Evolutionary conservation across 75 land plant genomes (phyloP).

Genomic region (Isoetes taiwanensis): DNA sequence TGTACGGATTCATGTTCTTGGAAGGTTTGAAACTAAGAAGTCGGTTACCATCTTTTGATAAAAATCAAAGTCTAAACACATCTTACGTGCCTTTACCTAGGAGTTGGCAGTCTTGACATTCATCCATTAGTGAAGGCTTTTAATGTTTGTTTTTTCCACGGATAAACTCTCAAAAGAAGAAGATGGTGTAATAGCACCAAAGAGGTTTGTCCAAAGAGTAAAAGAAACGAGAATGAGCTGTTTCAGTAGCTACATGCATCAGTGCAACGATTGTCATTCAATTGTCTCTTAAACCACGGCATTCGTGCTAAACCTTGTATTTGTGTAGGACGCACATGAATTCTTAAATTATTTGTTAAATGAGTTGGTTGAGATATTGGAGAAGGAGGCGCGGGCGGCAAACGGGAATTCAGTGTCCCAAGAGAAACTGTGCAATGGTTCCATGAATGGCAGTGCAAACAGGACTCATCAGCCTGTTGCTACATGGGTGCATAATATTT

Average conservation of each 20-base stretch:
- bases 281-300: too few species aligned
- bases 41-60: too few species aligned
- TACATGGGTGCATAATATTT: constrained; percentile 94
- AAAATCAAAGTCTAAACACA: too few species aligned
- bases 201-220: constrained; percentile 88
- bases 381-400: constrained; percentile 63
- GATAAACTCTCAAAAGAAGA: constrained; percentile 96
- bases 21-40: too few species aligned
- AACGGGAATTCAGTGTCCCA: constrained; percentile 27
- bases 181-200: constrained; percentile 96
- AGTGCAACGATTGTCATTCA: too few species aligned
- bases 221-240: constrained; percentile 90
- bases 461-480: constrained; percentile 45
- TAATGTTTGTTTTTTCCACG: constrained; percentile 16
- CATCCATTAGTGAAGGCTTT: neutral
- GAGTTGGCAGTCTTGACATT: too few species aligned
- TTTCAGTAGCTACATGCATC: constrained; percentile 97
- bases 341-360: constrained; percentile 87
- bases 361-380: constrained; percentile 87
- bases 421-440: constrained; percentile 49
- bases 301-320: too few species aligned
- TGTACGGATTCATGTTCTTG: too few species aligned
- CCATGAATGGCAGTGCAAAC: constrained; percentile 39
- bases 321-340: constrained; percentile 92
- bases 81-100: too few species aligned